phyloP scores from a whole-genome alignment of 257 asterid genomes.

The Primulina tabacum region DNA sequence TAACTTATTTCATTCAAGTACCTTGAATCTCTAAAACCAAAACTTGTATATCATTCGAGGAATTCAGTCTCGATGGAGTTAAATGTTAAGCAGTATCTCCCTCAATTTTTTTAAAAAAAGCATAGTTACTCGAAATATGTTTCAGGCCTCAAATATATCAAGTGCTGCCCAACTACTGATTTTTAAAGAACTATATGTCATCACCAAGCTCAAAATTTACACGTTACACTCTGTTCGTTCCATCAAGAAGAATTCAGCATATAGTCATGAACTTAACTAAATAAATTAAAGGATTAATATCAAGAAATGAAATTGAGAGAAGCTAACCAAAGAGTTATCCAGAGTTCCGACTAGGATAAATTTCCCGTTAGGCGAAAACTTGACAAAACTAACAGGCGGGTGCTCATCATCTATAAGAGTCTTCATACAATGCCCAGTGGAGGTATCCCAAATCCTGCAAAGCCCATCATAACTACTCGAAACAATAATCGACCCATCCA shows the following conservation, averaged over 20 bases:
- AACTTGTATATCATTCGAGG: too few relatives aligned
- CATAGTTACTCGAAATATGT: background rate
- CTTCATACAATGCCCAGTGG: slow-evolving; percentile 95
- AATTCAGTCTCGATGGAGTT: background rate
- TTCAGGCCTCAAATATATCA: background rate
- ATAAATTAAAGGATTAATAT: background rate
- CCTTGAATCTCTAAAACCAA: too few relatives aligned
- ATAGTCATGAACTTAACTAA: background rate
- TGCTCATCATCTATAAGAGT: slow-evolving; percentile 91
- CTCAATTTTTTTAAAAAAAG: background rate
- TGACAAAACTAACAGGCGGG: slow-evolving; percentile 93
- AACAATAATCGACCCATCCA: slow-evolving; percentile 80
- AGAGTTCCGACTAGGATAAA: slow-evolving; percentile 86
- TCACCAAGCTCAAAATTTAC: background rate
- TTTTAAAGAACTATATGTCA: too few relatives aligned
- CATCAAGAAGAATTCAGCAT: background rate
- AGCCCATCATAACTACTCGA: slow-evolving; percentile 93
- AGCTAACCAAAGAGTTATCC: slow-evolving; percentile 77
- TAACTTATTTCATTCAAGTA: too few relatives aligned
- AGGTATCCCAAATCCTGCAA: slow-evolving; percentile 95
- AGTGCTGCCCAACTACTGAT: background rate
- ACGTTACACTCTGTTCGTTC: background rate
- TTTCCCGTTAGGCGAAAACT: slow-evolving; percentile 92
- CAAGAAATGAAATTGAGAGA: slow-evolving; percentile 18
- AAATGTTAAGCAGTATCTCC: background rate